Conservation (phyloP, 2,329 filamentous ascomycete species). For the Colletotrichum scovillei region DNA sequence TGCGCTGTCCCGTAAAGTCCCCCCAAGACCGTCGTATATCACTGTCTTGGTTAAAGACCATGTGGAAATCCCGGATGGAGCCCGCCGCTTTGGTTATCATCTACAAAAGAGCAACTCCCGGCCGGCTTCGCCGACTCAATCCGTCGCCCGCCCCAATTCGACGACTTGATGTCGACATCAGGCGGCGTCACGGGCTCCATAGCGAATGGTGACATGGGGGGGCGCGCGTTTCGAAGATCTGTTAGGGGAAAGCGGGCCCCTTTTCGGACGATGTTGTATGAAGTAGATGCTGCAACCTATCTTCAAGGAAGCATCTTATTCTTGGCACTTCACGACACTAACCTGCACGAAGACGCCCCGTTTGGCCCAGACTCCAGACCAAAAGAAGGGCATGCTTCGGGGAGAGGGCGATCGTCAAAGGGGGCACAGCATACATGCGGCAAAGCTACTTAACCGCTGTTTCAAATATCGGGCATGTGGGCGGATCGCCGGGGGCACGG, state of each 20-base stretch:
- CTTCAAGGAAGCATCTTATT: background rate
- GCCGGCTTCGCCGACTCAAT: conserved; percentile 14
- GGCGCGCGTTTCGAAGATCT: conserved; percentile 23
- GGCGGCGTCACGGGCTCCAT: conserved; percentile 7
- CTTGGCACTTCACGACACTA: conserved; percentile 6
- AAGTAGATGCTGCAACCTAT: conserved; percentile 1
- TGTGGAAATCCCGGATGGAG: conserved; percentile 6
- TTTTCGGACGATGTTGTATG: background rate
- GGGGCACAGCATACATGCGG: conserved; percentile 22
- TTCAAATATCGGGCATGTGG: conserved; percentile 32
- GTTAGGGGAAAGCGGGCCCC: background rate
- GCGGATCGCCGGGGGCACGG: conserved; percentile 21
- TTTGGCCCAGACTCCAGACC: background rate
- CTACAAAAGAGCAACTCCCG: conserved; percentile 3
- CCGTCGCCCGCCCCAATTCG: conserved; percentile 4
- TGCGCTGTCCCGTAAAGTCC: background rate
- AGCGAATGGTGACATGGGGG: conserved; percentile 2
- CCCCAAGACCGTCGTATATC: background rate
- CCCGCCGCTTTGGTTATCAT: background rate
- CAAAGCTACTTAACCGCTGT: conserved; percentile 31
- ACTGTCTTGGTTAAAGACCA: background rate
- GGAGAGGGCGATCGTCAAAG: conserved; percentile 11
- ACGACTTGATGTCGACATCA: background rate
- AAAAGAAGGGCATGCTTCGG: background rate
- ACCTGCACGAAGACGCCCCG: background rate